Evolutionary conservation across 73 alveolate species (phyloP).

Genomic region (Durusdinium trenchii): DNA sequence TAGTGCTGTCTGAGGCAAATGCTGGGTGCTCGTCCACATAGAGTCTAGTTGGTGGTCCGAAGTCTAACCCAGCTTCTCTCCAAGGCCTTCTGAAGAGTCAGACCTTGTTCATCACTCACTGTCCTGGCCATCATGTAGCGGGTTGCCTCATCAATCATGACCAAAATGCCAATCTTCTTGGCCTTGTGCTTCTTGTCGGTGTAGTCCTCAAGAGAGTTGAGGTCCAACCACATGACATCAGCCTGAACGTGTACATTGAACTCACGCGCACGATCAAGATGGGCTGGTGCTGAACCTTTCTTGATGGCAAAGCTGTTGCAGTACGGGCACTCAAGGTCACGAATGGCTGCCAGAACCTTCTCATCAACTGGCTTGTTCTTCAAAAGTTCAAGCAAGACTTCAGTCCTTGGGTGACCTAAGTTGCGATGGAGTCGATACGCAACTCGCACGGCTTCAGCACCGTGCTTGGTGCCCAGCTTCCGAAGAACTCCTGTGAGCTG

Average conservation of each 20-base stretch:
- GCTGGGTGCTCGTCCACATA: neutral
- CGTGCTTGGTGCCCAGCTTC: neutral
- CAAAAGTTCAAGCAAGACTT: neutral
- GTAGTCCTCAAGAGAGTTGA: neutral
- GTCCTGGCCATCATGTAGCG: neutral
- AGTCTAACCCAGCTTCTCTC: conserved; percentile 1
- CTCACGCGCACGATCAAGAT: neutral
- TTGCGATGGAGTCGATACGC: too few relatives aligned
- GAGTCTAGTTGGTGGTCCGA: neutral
- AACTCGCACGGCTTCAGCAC: too few relatives aligned
- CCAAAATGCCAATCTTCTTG: neutral
- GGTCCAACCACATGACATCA: neutral
- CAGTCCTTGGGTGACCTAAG: too few relatives aligned
- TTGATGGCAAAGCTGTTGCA: neutral
- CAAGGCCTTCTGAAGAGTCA: neutral
- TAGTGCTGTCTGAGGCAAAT: neutral
- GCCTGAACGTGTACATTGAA: neutral
- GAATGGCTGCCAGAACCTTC: neutral
- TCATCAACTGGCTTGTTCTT: neutral
- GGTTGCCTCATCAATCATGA: neutral
- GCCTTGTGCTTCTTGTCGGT: neutral
- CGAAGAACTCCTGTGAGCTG: too few relatives aligned
- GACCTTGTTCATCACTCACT: neutral
- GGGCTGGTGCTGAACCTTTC: neutral
- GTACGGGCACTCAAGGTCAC: neutral